Percentiles rank a stretch among this genome's conserved stretches.
Evolutionary conservation across 2,329 filamentous ascomycete genomes (phyloP).

Genomic region (Xylariaceae sp.): DNA sequence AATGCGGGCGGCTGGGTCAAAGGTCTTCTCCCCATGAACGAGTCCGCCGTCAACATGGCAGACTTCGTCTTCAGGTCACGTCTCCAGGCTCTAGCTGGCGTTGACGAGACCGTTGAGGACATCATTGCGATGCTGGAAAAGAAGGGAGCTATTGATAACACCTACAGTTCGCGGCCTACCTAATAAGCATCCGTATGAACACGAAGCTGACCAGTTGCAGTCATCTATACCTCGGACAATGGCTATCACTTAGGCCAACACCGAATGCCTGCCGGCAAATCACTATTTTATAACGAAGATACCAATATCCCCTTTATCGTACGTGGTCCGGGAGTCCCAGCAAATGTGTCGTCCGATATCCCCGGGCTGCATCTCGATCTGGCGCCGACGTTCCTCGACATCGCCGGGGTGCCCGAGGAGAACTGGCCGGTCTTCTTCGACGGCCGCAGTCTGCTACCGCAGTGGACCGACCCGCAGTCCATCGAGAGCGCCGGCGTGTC

Average conservation of each 20-base stretch:
- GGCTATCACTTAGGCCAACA: slow-evolving; percentile 56
- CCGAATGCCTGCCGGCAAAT: slow-evolving; percentile 49
- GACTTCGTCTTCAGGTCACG: slow-evolving; percentile 9
- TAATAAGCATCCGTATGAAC: too few species aligned
- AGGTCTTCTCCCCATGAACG: slow-evolving; percentile 3
- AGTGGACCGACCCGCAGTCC: slow-evolving; percentile 19
- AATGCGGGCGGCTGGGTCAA: slow-evolving; percentile 8
- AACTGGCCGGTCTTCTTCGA: slow-evolving; percentile 21
- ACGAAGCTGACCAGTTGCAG: too few species aligned
- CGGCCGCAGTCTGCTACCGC: slow-evolving; percentile 20
- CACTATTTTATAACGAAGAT: slow-evolving; percentile 51
- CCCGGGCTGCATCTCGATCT: slow-evolving; percentile 17
- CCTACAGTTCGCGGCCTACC: too few species aligned
- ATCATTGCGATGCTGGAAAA: slow-evolving; percentile 21
- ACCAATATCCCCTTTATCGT: slow-evolving; percentile 51
- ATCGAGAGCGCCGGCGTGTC: slow-evolving; percentile 2
- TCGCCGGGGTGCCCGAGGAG: slow-evolving; percentile 12
- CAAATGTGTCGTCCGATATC: slow-evolving; percentile 30
- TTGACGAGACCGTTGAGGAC: slow-evolving; percentile 28
- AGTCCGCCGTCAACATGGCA: slow-evolving; percentile 1
- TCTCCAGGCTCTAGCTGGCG: slow-evolving; percentile 18
- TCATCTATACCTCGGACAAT: slow-evolving; percentile 54
- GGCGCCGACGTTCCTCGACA: slow-evolving; percentile 20
- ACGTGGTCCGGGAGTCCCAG: slow-evolving; percentile 44
- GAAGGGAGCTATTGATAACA: slow-evolving; percentile 10